These are phyloP conservation scores for Violaceomyces palustris DNA, from an alignment of 1,284 basidiomycete species.

Conservation along the genomic window DNA sequence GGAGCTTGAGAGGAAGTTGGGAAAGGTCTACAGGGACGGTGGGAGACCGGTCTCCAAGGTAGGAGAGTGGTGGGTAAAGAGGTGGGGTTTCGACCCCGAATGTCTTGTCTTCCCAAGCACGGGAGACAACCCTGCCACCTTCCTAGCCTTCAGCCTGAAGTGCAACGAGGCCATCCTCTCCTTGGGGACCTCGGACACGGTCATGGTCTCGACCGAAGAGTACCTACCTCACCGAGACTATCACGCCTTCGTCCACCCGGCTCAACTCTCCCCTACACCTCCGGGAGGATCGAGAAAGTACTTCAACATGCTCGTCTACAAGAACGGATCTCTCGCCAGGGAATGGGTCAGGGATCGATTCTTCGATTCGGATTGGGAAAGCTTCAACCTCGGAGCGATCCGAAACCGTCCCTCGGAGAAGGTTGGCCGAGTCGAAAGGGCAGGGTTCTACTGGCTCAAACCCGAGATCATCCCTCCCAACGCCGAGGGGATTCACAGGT, in stretches of 20 bases:
- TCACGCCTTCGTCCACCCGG: slow-evolving; percentile 58
- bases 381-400: slow-evolving; percentile 66
- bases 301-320: slow-evolving; percentile 58
- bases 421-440: slow-evolving; percentile 12
- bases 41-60: slow-evolving; percentile 67
- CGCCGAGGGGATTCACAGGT: slow-evolving; percentile 66
- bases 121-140: slow-evolving; percentile 85
- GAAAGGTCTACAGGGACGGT: slow-evolving; percentile 67
- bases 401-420: slow-evolving; percentile 10
- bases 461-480: slow-evolving; percentile 74
- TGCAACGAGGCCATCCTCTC: slow-evolving; percentile 82
- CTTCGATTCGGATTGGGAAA: slow-evolving; percentile 64
- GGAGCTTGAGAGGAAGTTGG: slow-evolving; percentile 68
- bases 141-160: slow-evolving; percentile 64
- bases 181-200: slow-evolving; percentile 84
- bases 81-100: slow-evolving; percentile 71
- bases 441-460: slow-evolving; percentile 71
- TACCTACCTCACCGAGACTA: slow-evolving; percentile 56
- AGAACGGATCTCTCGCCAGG: slow-evolving; percentile 56
- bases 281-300: slow-evolving; percentile 32
- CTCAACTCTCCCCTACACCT: slow-evolving; percentile 14
- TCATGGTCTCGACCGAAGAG: slow-evolving; percentile 63
- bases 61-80: slow-evolving; percentile 66
- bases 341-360: slow-evolving; percentile 72
- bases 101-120: slow-evolving; percentile 80